These are phyloP conservation scores for Clitocybe nebularis DNA, from an alignment of 1,284 basidiomycete genomes.

Conservation along the genomic window DNA sequence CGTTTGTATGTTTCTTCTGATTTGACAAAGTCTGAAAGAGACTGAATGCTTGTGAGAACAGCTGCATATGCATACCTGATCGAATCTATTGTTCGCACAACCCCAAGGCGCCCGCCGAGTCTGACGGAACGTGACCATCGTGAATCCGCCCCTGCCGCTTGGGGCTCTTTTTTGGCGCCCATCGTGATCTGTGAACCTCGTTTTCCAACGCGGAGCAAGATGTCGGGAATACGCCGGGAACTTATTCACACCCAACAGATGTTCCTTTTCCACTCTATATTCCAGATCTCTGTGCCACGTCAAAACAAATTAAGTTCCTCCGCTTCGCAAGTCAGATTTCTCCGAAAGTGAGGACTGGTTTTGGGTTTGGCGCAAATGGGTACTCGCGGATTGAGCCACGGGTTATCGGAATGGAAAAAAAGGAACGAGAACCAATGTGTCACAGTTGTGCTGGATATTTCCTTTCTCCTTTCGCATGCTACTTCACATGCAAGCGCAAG, in stretches of 20 bases:
- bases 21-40: too few species aligned
- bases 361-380: too few species aligned
- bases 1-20: too few species aligned
- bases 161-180: constrained; percentile 1
- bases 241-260: too few species aligned
- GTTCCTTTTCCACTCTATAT: constrained; percentile 1
- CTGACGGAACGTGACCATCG: constrained; percentile 2
- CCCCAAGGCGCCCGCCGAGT: neutral
- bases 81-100: neutral
- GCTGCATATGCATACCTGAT: too few species aligned
- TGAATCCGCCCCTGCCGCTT: constrained; percentile 2
- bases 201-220: neutral
- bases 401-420: neutral
- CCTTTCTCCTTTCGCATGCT: neutral
- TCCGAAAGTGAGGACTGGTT: neutral
- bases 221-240: neutral
- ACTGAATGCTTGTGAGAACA: too few species aligned
- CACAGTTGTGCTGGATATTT: neutral
- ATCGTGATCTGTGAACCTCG: constrained; percentile 7
- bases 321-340: neutral
- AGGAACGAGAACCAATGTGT: neutral
- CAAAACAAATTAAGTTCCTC: too few species aligned
- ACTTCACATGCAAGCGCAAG: neutral
- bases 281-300: too few species aligned
- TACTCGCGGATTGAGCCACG: neutral